Evolutionary conservation across 2,329 filamentous ascomycete genomes (phyloP), one percentile per base, ranked within the genome.

Genomic region (Tricladium varicosporioides): DNA sequence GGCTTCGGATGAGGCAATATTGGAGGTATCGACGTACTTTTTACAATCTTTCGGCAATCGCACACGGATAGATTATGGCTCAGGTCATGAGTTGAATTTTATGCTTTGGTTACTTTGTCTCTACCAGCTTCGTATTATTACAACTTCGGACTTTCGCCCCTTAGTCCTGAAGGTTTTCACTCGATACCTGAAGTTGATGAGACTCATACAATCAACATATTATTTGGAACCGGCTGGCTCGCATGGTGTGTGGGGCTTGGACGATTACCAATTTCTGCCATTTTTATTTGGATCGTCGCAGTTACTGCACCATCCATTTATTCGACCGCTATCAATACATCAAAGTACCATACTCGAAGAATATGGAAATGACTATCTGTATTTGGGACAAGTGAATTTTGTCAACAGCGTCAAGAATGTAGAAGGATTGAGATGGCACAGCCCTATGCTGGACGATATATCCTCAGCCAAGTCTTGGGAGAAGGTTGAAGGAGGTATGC

Each of bases 371-470:
- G 90, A 96, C 55, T 99, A 88, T 68, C 76, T 99, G 56, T 99
- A 99, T 67, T 83, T 99, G 0, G 89, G 92, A 52, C 94, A 97
- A 74, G 91, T 99, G 22, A 82, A 83, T 51, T 99, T 96, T 74
- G 93, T 99, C 57, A 97, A 97, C 74, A 90, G 86, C 65, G 95
- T 96, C 57, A 99, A 99, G 78, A 96, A 91, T 1, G 92, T 97
- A 57, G 91, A 95, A 69, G 93, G 92, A 1, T 76, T 99, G 59
- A 83, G 94, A 46, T 99, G 94, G 94, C 95, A 99, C 69, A 92
- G 88, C 62, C 94, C 95, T 2, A 97, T 99, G 95, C 83, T 99
- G 15, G 94, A 99, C 70, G 94, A 99, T 71, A 99, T 99, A 63
- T 94, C 89, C 2, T 87, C 91, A 1, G 89, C 93, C 14, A 92